phyloP scores from a whole-genome alignment of 345 rosid genomes.

The Hibiscus tridactylites region DNA sequence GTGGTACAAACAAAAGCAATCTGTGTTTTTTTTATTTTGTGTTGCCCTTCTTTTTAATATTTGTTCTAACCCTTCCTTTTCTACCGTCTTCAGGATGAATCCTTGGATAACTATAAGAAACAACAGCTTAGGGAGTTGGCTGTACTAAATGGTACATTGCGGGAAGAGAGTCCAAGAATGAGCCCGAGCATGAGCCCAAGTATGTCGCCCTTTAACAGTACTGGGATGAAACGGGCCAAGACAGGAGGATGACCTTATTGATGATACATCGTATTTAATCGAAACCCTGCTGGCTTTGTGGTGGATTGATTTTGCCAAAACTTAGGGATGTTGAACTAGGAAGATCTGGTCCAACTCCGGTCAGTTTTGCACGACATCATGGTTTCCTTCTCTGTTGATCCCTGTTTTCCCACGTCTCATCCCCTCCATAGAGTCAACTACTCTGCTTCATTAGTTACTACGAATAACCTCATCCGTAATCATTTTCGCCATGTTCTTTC shows the following conservation, averaged over 20 bases:
- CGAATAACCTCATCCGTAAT: slow-evolving; percentile 12
- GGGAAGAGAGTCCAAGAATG: slow-evolving; percentile 82
- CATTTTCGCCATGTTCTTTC: slow-evolving; percentile 2
- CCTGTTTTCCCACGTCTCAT: slow-evolving; percentile 23
- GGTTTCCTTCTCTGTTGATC: slow-evolving; percentile 4
- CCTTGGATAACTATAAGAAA: slow-evolving; percentile 80
- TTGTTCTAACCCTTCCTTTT: background rate
- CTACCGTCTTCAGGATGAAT: slow-evolving; percentile 54
- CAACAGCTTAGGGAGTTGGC: slow-evolving; percentile 89
- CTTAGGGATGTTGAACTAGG: slow-evolving; percentile 11
- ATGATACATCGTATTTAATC: slow-evolving; percentile 13
- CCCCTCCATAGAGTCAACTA: background rate
- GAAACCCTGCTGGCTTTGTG: background rate
- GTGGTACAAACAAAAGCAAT: slow-evolving; percentile 41
- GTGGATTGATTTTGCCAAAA: background rate
- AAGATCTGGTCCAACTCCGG: slow-evolving; percentile 8
- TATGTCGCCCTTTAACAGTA: slow-evolving; percentile 76
- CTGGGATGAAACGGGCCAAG: slow-evolving; percentile 83
- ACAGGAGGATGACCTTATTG: slow-evolving; percentile 49
- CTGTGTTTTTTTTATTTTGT: background rate
- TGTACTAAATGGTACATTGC: slow-evolving; percentile 65
- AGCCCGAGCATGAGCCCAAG: slow-evolving; percentile 86
- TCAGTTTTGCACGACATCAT: background rate
- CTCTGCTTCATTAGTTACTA: slow-evolving; percentile 15
- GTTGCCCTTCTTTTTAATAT: background rate